These are phyloP conservation scores for Lentinula sp. DNA, from an alignment of 768 basidiomycete genomes.

Conservation along the genomic window DNA sequence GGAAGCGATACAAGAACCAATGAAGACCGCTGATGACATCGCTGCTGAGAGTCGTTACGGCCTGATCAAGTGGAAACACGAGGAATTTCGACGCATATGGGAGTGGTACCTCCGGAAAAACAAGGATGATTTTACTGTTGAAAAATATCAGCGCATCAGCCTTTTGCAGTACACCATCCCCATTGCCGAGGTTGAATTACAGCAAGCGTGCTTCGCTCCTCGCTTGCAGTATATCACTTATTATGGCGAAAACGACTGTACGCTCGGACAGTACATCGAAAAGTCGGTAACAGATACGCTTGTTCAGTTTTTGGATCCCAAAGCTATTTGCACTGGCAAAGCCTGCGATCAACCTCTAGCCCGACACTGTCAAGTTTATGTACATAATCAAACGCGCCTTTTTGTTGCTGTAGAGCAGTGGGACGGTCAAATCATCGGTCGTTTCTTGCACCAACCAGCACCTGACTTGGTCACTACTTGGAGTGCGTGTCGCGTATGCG, in stretches of 20 bases:
- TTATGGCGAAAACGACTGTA: conserved; percentile 90
- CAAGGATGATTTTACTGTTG: conserved; percentile 79
- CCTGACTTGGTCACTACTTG: conserved; percentile 85
- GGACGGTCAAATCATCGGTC: conserved; percentile 70
- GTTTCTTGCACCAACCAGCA: conserved; percentile 44
- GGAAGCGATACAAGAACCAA: conserved; percentile 33
- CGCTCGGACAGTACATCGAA: conserved; percentile 92
- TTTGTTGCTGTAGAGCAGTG: conserved; percentile 86
- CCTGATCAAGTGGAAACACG: conserved; percentile 71
- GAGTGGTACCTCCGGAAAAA: conserved; percentile 93
- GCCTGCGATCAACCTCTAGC: conserved; percentile 77
- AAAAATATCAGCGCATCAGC: conserved; percentile 88
- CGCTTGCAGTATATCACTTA: conserved; percentile 70
- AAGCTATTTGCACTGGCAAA: conserved; percentile 76
- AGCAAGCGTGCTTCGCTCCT: conserved; percentile 77
- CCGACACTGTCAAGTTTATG: conserved; percentile 84
- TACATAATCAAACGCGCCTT: conserved; percentile 81
- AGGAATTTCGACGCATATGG: conserved; percentile 88
- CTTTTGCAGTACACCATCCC: conserved; percentile 80
- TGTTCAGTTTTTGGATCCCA: conserved; percentile 64
- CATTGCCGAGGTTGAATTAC: conserved; percentile 55
- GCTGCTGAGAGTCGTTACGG: conserved; percentile 65
- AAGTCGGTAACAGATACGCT: conserved; percentile 64
- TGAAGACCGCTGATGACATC: conserved; percentile 68
- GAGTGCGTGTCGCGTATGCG: conserved; percentile 80